phyloP scores from a whole-genome alignment of 192 early-diverging fungal species.

The Backusella westeae region DNA sequence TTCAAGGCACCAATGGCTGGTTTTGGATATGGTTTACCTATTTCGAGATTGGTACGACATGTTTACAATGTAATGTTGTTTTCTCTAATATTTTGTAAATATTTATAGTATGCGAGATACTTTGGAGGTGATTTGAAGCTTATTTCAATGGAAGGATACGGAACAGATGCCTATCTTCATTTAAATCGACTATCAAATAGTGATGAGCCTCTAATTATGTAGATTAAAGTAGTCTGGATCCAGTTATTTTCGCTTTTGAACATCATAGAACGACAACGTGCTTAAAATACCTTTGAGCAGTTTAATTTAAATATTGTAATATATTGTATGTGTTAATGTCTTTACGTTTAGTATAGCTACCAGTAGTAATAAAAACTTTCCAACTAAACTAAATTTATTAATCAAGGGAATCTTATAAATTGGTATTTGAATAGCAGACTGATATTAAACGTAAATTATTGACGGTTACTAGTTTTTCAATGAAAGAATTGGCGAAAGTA shows the following conservation, averaged over 20 bases:
- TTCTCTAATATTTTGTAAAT: neutral
- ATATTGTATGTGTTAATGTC: too few species aligned
- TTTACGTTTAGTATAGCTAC: too few species aligned
- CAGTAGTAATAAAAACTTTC: too few species aligned
- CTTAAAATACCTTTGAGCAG: neutral
- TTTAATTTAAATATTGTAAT: too few species aligned
- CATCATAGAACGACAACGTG: neutral
- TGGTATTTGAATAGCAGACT: too few species aligned
- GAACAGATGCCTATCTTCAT: conserved; percentile 96
- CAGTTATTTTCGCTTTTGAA: neutral
- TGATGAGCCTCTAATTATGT: conserved; percentile 78
- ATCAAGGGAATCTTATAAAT: too few species aligned
- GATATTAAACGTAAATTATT: too few species aligned
- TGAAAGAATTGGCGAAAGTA: too few species aligned
- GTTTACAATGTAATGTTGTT: neutral
- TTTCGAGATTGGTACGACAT: conserved; percentile 60
- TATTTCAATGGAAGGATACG: conserved; percentile 93
- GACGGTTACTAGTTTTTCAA: too few species aligned
- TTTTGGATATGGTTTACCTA: conserved; percentile 93
- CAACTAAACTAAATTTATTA: too few species aligned
- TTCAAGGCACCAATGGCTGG: conserved; percentile 81
- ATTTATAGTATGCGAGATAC: conserved; percentile 80
- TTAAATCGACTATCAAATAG: conserved; percentile 86
- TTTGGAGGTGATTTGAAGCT: conserved; percentile 94
- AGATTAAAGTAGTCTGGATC: neutral